A percentile compares a stretch with the other conserved stretches of the same genome.
Evolutionary conservation across 2,329 filamentous ascomycete genomes (phyloP).

Genomic region (Fusarium scirpi): DNA sequence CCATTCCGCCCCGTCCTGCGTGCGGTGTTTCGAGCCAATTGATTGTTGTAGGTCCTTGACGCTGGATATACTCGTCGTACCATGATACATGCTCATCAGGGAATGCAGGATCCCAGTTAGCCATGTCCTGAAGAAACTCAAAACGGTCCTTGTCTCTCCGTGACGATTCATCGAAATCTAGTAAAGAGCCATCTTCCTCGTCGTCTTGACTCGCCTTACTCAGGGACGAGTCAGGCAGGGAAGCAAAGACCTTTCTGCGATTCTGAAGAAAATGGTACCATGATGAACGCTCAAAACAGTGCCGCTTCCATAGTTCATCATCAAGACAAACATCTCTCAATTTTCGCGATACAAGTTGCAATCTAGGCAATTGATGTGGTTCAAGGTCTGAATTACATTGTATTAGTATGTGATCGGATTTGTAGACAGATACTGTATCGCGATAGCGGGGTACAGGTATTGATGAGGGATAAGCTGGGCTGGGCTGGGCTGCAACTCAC

Average conservation of each 20-base stretch:
- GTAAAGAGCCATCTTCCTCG: constrained; percentile 21
- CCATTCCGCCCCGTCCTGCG: constrained; percentile 55
- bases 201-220: constrained; percentile 17
- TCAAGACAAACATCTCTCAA: constrained; percentile 78
- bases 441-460: constrained; percentile 33
- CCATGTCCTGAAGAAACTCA: constrained; percentile 65
- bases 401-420: constrained; percentile 34
- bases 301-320: constrained; percentile 78
- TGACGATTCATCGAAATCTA: constrained; percentile 43
- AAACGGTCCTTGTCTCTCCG: constrained; percentile 32
- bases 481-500: constrained; percentile 56
- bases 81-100: constrained; percentile 79
- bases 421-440: background rate
- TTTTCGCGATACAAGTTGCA: constrained; percentile 77
- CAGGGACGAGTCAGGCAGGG: constrained; percentile 36
- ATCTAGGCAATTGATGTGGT: constrained; percentile 63
- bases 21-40: constrained; percentile 80
- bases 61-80: constrained; percentile 90
- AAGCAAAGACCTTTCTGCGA: constrained; percentile 51
- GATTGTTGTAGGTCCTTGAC: constrained; percentile 78
- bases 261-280: constrained; percentile 71
- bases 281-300: constrained; percentile 78
- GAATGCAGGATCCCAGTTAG: constrained; percentile 87
- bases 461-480: constrained; percentile 33
- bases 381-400: constrained; percentile 49